Conservation (phyloP, 345 rosid species). For the Conringia planisiliqua region DNA sequence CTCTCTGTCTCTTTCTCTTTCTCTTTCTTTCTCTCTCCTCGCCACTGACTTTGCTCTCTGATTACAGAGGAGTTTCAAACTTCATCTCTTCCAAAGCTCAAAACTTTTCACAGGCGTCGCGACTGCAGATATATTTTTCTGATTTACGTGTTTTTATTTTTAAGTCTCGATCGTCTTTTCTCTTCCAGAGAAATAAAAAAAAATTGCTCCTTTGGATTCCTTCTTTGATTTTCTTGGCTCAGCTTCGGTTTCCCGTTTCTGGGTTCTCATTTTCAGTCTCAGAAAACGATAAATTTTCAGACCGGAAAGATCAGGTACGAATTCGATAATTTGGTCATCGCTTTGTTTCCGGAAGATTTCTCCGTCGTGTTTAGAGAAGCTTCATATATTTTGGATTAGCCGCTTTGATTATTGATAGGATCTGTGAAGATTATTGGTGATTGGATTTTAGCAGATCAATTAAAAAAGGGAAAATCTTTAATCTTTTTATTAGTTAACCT, state of each 20-base stretch:
- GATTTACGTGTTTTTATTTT: neutral
- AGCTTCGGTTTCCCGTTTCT: slow-evolving; percentile 29
- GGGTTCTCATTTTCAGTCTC: slow-evolving; percentile 35
- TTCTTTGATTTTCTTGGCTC: slow-evolving; percentile 32
- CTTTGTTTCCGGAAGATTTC: neutral
- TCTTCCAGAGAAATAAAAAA: neutral
- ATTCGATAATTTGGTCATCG: slow-evolving; percentile 21
- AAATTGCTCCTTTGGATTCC: slow-evolving; percentile 14
- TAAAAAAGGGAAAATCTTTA: neutral
- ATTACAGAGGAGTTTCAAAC: slow-evolving; percentile 17
- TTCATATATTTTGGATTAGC: slow-evolving; percentile 7
- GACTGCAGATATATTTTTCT: neutral
- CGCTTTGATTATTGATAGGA: slow-evolving; percentile 31
- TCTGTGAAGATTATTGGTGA: neutral
- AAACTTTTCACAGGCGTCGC: slow-evolving; percentile 9
- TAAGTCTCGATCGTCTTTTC: neutral
- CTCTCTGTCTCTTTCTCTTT: slow-evolving; percentile 12
- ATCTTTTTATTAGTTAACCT: slow-evolving; percentile 4
- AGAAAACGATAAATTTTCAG: neutral
- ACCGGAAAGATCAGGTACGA: slow-evolving; percentile 35
- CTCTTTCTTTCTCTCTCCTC: slow-evolving; percentile 7
- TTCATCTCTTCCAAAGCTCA: slow-evolving; percentile 19
- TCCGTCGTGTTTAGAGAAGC: slow-evolving; percentile 5
- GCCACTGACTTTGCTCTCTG: slow-evolving; percentile 36
- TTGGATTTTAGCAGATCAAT: neutral